Base-by-base conservation (phyloP, 2,329 filamentous ascomycete genomes). In the Zymoseptoria ardabiliae region DNA sequence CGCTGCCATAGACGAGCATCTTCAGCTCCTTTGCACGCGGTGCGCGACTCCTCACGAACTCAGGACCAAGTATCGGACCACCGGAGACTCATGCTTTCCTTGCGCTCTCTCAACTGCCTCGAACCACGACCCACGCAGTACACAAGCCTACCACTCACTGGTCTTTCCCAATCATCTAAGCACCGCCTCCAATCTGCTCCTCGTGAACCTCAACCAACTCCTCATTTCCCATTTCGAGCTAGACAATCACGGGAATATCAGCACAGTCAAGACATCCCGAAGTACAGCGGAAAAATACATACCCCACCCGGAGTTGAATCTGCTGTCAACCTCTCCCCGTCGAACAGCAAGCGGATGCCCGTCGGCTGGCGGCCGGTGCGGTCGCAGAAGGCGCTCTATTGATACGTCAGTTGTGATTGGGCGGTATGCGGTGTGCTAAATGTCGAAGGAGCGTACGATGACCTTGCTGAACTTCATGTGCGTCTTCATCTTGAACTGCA, bases 401-500 rank as follows among this genome's bases (percentile, higher is more conserved):
- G 23, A 22, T 25, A 49, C 21, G 50, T 11, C 7, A 22, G 19
- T 49, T 56, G 48, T 48, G 17, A 54, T 20, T 13, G 35, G 35
- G 35, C 17, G 35, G 35, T 45, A 13, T 45, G 35, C 6, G 17
- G 35, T n/a, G 35, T 2, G 13, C 5, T 45, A 7, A 13, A 22
- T 19, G 28, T 41, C 10, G 11, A 6, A 17, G 17, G 11, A 17
- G 35, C n/a, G 20, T 30, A 8, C 22, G 48, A 21, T 28, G 13
- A 45, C 66, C 53, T 69, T 71, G 10, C 53, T 52, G 28, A 70
- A 48, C 50, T 61, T 64, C 17, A 65, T 69, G 17, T 59, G 62
- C 2, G 53, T 20, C 58, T 71, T 71, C n/a, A 70, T 25, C 50
- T 62, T 66, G 60, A 69, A 69, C 2, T 49, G 21, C 8, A 67